Percentiles rank a stretch among this genome's conserved stretches.
These are phyloP conservation scores for Aspergillus ostianus DNA, from an alignment of 495 filamentous ascomycete genomes.

Conservation along the genomic window DNA sequence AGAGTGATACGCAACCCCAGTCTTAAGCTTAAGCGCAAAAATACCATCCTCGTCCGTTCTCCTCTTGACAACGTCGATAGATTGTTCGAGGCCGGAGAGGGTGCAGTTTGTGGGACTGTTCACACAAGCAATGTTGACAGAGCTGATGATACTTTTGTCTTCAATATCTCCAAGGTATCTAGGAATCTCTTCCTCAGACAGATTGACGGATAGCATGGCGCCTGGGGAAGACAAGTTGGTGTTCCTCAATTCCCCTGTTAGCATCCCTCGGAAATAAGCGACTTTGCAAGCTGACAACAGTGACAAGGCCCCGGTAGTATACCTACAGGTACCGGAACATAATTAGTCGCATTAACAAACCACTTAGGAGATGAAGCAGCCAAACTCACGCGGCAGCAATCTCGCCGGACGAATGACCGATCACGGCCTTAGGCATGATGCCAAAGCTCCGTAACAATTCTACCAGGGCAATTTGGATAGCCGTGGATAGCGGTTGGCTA, in stretches of 20 bases:
- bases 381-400: constrained; percentile 26
- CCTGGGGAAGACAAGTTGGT: constrained; percentile 15
- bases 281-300: constrained; percentile 20
- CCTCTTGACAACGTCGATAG: constrained; percentile 3
- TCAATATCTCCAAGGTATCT: constrained; percentile 24
- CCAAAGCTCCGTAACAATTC: constrained; percentile 17
- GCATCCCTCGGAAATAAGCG: constrained; percentile 26
- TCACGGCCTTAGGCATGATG: constrained; percentile 16
- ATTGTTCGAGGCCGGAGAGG: constrained; percentile 36
- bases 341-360: no score
- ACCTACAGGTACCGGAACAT: neutral
- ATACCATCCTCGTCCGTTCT: constrained; percentile 7
- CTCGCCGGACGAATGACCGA: constrained; percentile 31
- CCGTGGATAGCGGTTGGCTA: constrained; percentile 20
- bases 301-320: constrained; percentile 20
- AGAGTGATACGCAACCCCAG: constrained; percentile 32
- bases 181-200: constrained; percentile 23
- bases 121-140: constrained; percentile 44
- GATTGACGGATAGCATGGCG: constrained; percentile 44
- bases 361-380: no score
- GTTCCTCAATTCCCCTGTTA: constrained; percentile 14
- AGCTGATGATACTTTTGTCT: neutral
- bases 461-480: constrained; percentile 27
- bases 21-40: constrained; percentile 21
- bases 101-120: constrained; percentile 55